These are phyloP conservation scores for Vicia villosa DNA, from an alignment of 306 rosid species.

Conservation along the genomic window DNA sequence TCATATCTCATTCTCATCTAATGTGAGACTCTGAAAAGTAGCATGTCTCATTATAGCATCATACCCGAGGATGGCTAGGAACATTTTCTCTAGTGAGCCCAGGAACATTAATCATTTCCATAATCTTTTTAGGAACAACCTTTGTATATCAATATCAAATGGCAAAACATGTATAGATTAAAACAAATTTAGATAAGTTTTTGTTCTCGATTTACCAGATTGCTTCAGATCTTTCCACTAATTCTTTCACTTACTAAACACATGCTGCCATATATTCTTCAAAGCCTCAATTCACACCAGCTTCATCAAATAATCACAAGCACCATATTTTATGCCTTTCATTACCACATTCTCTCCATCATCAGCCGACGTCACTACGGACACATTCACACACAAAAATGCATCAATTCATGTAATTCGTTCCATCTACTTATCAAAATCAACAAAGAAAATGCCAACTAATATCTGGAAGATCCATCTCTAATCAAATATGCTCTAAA, in stretches of 20 bases:
- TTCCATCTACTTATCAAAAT: conserved; percentile 5
- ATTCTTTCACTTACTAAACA: conserved; percentile 79
- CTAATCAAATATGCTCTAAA: too few species aligned
- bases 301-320: conserved; percentile 93
- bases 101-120: too few species aligned
- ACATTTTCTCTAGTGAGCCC: too few species aligned
- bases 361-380: conserved; percentile 97
- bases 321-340: conserved; percentile 98
- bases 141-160: too few species aligned
- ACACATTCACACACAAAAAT: conserved; percentile 23
- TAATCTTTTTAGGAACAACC: too few species aligned
- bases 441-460: too few species aligned
- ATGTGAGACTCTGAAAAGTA: too few species aligned
- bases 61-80: too few species aligned
- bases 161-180: too few species aligned
- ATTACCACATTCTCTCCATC: conserved; percentile 83
- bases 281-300: conserved; percentile 91
- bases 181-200: conserved; percentile 29
- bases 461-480: too few species aligned
- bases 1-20: too few species aligned
- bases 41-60: too few species aligned
- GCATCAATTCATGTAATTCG: conserved; percentile 20
- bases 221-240: conserved; percentile 78
- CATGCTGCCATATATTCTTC: conserved; percentile 99
- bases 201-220: conserved; percentile 61